These are phyloP conservation scores for Heimioporus sp. DNA, from an alignment of 768 basidiomycete genomes.

Conservation along the genomic window DNA sequence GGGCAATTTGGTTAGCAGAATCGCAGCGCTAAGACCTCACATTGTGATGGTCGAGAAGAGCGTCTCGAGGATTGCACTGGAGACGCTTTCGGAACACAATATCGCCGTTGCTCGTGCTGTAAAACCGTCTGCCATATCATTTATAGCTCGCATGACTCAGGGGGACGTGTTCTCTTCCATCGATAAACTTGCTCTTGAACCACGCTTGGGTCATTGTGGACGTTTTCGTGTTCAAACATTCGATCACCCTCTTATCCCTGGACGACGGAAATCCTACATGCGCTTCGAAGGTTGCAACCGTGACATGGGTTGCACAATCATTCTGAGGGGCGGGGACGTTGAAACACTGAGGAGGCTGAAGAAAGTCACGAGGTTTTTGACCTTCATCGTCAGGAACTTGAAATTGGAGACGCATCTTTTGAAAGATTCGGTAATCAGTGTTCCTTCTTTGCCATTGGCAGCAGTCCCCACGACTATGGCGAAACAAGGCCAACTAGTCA, in stretches of 20 bases:
- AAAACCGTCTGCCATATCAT: slow-evolving; percentile 82
- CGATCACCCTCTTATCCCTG: slow-evolving; percentile 93
- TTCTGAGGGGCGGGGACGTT: slow-evolving; percentile 84
- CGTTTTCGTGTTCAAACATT: slow-evolving; percentile 89
- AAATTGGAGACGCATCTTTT: slow-evolving; percentile 93
- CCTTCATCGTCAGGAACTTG: slow-evolving; percentile 89
- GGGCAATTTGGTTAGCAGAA: slow-evolving; percentile 80
- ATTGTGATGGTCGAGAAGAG: slow-evolving; percentile 90
- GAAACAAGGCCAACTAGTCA: slow-evolving; percentile 25
- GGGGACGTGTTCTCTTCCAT: slow-evolving; percentile 94
- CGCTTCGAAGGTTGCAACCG: slow-evolving; percentile 94
- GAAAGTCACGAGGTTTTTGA: slow-evolving; percentile 88
- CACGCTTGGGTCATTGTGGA: slow-evolving; percentile 84
- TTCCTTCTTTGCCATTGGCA: slow-evolving; percentile 63
- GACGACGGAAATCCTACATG: slow-evolving; percentile 93
- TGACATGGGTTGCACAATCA: slow-evolving; percentile 93
- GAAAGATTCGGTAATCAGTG: slow-evolving; percentile 82
- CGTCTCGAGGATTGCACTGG: slow-evolving; percentile 87
- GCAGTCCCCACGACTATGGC: slow-evolving; percentile 51
- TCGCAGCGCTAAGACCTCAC: slow-evolving; percentile 89
- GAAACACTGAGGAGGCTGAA: slow-evolving; percentile 83
- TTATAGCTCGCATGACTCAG: slow-evolving; percentile 91
- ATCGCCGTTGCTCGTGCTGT: slow-evolving; percentile 91
- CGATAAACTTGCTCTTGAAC: slow-evolving; percentile 88
- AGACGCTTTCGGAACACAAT: slow-evolving; percentile 78